Evolutionary conservation across 2,329 filamentous ascomycete species (phyloP), one percentile per base, ranked within the genome.

Genomic region (Ophiostoma novo-ulmi): DNA sequence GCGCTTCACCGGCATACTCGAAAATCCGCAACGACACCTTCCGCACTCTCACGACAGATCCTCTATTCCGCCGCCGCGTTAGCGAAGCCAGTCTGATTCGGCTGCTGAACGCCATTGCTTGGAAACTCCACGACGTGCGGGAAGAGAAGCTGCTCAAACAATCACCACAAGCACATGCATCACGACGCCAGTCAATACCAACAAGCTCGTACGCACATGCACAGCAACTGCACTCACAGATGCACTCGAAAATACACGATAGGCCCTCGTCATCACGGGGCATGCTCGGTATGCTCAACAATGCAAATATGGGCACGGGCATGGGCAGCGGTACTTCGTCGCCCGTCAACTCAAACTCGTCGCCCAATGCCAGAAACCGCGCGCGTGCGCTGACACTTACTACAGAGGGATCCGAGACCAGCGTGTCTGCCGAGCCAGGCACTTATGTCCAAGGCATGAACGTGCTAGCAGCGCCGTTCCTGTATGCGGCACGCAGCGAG

Each of bases 371-470:
- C n/a, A 82, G 81, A 73, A 82, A 80, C 71, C 83, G 86, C 73
- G 81, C 84, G n/a, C 83, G 85, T 48, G 85, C 86, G 41, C 78
- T 87, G 70, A 86, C 86, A 14, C 80, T 89, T 70, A 89, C 87
- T 1, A 89, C 86, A 0, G 88, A 90, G 76, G 84, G 88, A 73
- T 85, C 89, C 74, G 88, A 90, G 73, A 82, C 83, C 7, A 85
- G 85, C 71, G 77, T 79, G 26, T 83, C 82, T 2, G 81, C 82
- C 41, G 90, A 92, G 75, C 87, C 92, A 13, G 92, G 93, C 41
- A 94, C 92, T 58, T 99, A 99, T 76, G 94, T 99, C 2, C 95
- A 99, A 80, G 95, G 95, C 75, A 98, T 99, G 94, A 99, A 99
- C 78, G 95, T 99, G 58, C 87, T 99, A 20, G 94, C 94, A 11